Evolutionary conservation across 2,329 filamentous ascomycete species (phyloP), one percentile per base, ranked within the genome.

Genomic region (Trichophyton verrucosum): DNA sequence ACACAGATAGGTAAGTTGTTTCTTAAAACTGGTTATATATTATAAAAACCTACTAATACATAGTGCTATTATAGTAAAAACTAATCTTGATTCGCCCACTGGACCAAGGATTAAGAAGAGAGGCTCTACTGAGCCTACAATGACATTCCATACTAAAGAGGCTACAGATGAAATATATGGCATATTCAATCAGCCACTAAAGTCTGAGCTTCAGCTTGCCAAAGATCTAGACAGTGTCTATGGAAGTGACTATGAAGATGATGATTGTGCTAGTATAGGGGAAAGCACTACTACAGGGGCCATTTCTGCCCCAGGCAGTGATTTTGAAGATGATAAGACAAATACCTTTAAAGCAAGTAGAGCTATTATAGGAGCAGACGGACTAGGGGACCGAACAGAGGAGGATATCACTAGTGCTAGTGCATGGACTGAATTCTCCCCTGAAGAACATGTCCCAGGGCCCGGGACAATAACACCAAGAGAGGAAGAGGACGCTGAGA

Each of bases 161-260:
- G 94, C 94, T 3, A 96, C 92, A 64, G 91, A 97, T 67, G 94
- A 99, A 67, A 96, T 99, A 59, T 97, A 97, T 69, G 91, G 91
- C 61, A 89, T 99, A 56, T 99, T 97, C 75, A 97, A 94, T 69
- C 88, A 94, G 61, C 92, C 94, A 1, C 73, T 92, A 40, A 80
- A 81, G 64, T 76, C 77, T 2, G 72, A 77, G 60, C 68, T 66
- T 38, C 73, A 74, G 17, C 72, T 76, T 1, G 75, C 75, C 36
- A 71, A 74, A 59, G 81, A 79, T 24, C 79, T 80, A 1, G 85
- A 89, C 13, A 85, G 86, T 61, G 84, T 87, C 53, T 88, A 79
- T 60, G 82, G 83, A 15, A 83, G 79, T 61, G 82, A 83, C 33
- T 80, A 88, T 65, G 87, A 91, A 57, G 79, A 80, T 58, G 80